phyloP scores from a whole-genome alignment of 495 filamentous ascomycete species.

The Neurospora sp. region DNA sequence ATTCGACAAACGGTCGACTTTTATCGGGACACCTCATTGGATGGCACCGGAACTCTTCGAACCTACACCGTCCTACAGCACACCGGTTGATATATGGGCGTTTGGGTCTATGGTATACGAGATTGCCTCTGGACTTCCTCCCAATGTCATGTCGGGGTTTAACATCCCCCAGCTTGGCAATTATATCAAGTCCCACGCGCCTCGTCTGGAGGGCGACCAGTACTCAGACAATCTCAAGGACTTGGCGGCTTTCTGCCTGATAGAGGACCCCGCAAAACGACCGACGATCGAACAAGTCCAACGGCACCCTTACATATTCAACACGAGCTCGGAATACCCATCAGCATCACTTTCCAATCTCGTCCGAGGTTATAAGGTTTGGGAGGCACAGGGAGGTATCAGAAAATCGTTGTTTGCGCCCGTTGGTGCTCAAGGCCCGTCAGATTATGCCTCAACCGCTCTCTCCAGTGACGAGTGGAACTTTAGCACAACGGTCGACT shows the following conservation, averaged over 20 bases:
- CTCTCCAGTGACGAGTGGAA: slow-evolving; percentile 70
- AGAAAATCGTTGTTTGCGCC: slow-evolving; percentile 72
- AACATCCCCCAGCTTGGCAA: slow-evolving; percentile 45
- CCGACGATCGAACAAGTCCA: slow-evolving; percentile 62
- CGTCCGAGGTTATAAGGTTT: slow-evolving; percentile 70
- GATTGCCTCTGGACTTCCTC: slow-evolving; percentile 82
- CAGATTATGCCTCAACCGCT: slow-evolving; percentile 27
- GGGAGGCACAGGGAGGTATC: slow-evolving; percentile 77
- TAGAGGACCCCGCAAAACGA: slow-evolving; percentile 61
- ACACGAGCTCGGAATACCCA: slow-evolving; percentile 59
- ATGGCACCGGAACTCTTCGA: slow-evolving; percentile 87
- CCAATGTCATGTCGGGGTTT: slow-evolving; percentile 46
- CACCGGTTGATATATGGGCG: slow-evolving; percentile 88
- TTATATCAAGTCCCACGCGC: slow-evolving; percentile 50
- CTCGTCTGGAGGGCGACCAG: slow-evolving; percentile 63
- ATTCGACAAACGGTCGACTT: slow-evolving; percentile 77
- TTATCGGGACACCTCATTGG: slow-evolving; percentile 93
- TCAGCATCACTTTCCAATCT: slow-evolving; percentile 58
- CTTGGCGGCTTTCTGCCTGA: slow-evolving; percentile 70
- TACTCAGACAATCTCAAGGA: slow-evolving; percentile 68
- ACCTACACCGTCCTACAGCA: slow-evolving; percentile 45
- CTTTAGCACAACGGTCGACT: slow-evolving; percentile 79
- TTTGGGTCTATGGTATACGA: slow-evolving; percentile 87
- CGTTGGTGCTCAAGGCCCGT: slow-evolving; percentile 57
- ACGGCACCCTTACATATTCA: slow-evolving; percentile 50